Percentiles rank a stretch among this genome's conserved stretches.
phyloP scores from a whole-genome alignment of 805 yeast genomes.

The Candida nanaspora region DNA sequence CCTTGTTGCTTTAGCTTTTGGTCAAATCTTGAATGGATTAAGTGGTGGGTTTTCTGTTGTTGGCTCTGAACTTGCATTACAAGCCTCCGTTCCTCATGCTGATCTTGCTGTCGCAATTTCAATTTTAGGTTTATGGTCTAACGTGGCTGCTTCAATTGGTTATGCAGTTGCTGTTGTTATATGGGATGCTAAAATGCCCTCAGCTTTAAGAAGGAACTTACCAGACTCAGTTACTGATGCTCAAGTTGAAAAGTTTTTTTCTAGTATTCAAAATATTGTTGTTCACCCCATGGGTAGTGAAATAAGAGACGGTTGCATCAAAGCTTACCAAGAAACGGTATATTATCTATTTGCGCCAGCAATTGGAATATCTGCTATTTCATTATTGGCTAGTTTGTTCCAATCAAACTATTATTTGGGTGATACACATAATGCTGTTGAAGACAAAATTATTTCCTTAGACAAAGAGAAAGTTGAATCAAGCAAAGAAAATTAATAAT shows the following conservation, averaged over 20 bases:
- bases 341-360: constrained; percentile 23
- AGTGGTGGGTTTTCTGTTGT: constrained; percentile 30
- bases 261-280: constrained; percentile 16
- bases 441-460: constrained; percentile 7
- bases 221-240: constrained; percentile 18
- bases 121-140: constrained; percentile 23
- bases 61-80: constrained; percentile 30
- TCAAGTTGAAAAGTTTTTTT: constrained; percentile 16
- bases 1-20: constrained; percentile 25
- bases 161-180: constrained; percentile 30
- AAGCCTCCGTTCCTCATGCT: constrained; percentile 35
- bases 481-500: too few species aligned
- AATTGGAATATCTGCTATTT: constrained; percentile 23
- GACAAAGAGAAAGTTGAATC: too few species aligned
- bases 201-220: constrained; percentile 21
- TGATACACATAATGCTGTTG: constrained; percentile 29
- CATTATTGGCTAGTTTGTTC: constrained; percentile 24
- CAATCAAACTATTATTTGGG: constrained; percentile 30
- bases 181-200: constrained; percentile 26
- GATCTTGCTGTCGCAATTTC: constrained; percentile 30
- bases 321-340: constrained; percentile 24
- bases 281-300: constrained; percentile 19
- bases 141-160: constrained; percentile 30
- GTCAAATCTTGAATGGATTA: constrained; percentile 23
- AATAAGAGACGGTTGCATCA: constrained; percentile 25